phyloP scores from a whole-genome alignment of 768 basidiomycete species.

The Mycena latifolia region DNA sequence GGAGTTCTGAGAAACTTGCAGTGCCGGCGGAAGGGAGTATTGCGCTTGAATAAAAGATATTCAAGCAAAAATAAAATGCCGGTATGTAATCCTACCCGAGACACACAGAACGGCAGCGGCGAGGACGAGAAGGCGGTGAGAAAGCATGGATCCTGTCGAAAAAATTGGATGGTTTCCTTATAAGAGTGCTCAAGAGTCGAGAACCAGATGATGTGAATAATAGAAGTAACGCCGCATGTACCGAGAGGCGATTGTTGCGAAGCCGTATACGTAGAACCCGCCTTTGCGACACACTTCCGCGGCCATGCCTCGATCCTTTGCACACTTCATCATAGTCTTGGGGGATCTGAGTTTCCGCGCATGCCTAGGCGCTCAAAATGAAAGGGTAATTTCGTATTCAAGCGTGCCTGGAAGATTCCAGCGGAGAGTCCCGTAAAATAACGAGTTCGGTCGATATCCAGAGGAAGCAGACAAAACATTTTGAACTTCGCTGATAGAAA shows the following conservation, averaged over 20 bases:
- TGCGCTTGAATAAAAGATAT: conserved; percentile 3
- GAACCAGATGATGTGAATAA: conserved; percentile 9
- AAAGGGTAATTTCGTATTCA: no score
- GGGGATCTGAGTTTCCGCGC: no score
- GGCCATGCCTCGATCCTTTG: no score
- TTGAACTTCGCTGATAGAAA: no score
- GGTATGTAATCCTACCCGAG: conserved; percentile 14
- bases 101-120: conserved; percentile 17
- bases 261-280: not conserved
- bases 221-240: conserved; percentile 10
- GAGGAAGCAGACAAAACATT: no score
- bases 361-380: no score
- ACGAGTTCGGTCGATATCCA: no score
- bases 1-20: conserved; percentile 17
- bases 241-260: conserved; percentile 7
- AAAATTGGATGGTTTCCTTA: not conserved
- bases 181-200: no score
- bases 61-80: not conserved
- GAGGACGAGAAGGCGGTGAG: conserved; percentile 10
- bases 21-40: conserved; percentile 26
- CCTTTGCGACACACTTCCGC: conserved; percentile 17
- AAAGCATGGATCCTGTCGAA: conserved; percentile 6
- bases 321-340: no score
- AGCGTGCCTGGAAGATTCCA: no score
- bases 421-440: no score